Conservation (phyloP, 495 filamentous ascomycete genomes). For the Talaromyces borbonicus region DNA sequence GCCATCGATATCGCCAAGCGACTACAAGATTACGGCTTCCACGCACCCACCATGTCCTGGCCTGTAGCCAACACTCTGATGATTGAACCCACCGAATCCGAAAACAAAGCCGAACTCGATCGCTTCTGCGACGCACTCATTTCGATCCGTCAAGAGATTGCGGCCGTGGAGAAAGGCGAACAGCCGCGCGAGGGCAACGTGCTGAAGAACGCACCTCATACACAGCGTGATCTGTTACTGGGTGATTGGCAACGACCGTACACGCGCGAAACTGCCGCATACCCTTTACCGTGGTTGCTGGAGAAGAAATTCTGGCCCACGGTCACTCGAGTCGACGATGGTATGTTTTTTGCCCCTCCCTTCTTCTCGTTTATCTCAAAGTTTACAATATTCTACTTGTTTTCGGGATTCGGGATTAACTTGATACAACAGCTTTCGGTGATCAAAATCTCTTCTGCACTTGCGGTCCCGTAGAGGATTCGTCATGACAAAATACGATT, state of each 20-base stretch:
- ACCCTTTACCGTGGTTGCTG: slow-evolving; percentile 72
- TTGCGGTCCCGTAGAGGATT: slow-evolving; percentile 67
- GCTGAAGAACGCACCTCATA: slow-evolving; percentile 86
- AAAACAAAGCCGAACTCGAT: slow-evolving; percentile 88
- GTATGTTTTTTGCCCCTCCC: slow-evolving; percentile 39
- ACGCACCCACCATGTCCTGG: slow-evolving; percentile 98
- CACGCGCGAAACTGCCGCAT: slow-evolving; percentile 73
- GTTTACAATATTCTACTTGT: too few relatives aligned
- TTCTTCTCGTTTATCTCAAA: not conserved
- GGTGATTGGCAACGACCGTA: slow-evolving; percentile 71
- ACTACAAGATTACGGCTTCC: slow-evolving; percentile 96
- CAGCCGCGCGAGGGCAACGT: slow-evolving; percentile 77
- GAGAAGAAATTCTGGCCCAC: slow-evolving; percentile 99
- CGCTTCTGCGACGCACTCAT: slow-evolving; percentile 91
- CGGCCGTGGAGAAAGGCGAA: slow-evolving; percentile 70
- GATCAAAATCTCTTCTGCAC: slow-evolving; percentile 94
- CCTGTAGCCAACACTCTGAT: slow-evolving; percentile 94
- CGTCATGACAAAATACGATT: slow-evolving; percentile 17
- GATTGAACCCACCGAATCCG: slow-evolving; percentile 97
- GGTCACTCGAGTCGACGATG: slow-evolving; percentile 83
- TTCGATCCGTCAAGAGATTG: slow-evolving; percentile 79
- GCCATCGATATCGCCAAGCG: slow-evolving; percentile 97
- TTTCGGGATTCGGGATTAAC: too few relatives aligned
- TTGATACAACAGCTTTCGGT: slow-evolving; percentile 57
- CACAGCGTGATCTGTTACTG: slow-evolving; percentile 66